These are phyloP conservation scores for Boletus insuetus DNA, from an alignment of 768 basidiomycete species.

Conservation along the genomic window DNA sequence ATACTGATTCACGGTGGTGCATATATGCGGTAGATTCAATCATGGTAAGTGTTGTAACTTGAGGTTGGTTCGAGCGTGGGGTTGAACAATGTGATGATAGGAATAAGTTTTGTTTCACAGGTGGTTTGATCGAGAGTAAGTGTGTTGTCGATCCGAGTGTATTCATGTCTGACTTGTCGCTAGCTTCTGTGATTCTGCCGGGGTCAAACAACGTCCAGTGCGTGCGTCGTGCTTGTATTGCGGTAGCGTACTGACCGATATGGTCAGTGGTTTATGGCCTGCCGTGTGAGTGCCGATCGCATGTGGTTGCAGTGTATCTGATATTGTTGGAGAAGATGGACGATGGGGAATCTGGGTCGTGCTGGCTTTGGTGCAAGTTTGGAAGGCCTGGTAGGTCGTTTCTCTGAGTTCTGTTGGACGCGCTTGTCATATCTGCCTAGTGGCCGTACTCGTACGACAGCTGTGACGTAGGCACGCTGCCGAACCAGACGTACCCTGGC, in stretches of 20 bases:
- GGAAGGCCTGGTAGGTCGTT: constrained; percentile 57
- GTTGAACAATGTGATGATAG: constrained; percentile 16
- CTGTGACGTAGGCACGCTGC: constrained; percentile 77
- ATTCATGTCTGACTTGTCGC: constrained; percentile 5
- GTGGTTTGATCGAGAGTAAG: constrained; percentile 60
- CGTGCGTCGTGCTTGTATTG: constrained; percentile 2
- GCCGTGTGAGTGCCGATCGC: constrained; percentile 35
- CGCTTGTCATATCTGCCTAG: constrained; percentile 16
- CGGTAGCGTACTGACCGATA: constrained; percentile 4
- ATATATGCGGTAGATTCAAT: constrained; percentile 24
- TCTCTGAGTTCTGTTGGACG: constrained; percentile 2
- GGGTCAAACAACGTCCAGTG: constrained; percentile 39
- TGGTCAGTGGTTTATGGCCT: constrained; percentile 44
- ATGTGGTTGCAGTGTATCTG: background rate
- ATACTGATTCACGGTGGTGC: constrained; percentile 25
- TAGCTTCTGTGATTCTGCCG: constrained; percentile 40
- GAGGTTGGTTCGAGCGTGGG: background rate
- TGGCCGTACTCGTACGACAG: constrained; percentile 57
- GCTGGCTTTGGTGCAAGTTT: constrained; percentile 55
- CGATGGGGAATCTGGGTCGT: constrained; percentile 52
- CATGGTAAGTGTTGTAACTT: constrained; percentile 20
- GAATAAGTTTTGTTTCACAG: constrained; percentile 82
- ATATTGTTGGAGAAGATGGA: constrained; percentile 37
- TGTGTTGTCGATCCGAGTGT: background rate
- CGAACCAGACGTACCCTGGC: constrained; percentile 63